Evolutionary conservation across 768 basidiomycete genomes (phyloP).

Genomic region (Glaciozyma martinii): DNA sequence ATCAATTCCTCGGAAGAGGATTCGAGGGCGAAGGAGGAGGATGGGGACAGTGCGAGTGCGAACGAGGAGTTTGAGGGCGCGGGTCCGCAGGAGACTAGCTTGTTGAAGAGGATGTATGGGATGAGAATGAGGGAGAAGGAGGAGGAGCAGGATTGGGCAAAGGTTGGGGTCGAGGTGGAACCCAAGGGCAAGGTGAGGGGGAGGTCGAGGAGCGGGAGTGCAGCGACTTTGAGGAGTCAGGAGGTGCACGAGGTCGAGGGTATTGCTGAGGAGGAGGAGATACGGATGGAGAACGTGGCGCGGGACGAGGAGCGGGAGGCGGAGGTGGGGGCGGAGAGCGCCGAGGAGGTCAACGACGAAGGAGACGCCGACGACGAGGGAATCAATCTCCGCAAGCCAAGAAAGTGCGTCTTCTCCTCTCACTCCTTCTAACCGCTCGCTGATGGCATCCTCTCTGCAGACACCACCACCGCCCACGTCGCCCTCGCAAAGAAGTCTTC

Average conservation of each 20-base stretch:
- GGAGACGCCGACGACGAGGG: conserved; percentile 5
- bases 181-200: background rate
- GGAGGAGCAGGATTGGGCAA: conserved; percentile 3
- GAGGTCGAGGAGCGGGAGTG: conserved; percentile 6
- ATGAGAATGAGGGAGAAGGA: background rate
- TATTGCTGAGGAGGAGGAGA: conserved; percentile 4
- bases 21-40: background rate
- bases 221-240: background rate
- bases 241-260: background rate
- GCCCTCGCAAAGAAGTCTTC: conserved; percentile 48
- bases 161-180: background rate
- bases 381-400: background rate
- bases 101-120: conserved; percentile 27
- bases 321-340: too few relatives aligned
- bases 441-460: background rate
- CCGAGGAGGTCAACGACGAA: background rate
- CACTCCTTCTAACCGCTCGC: background rate
- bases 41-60: background rate
- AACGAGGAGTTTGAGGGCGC: conserved; percentile 24
- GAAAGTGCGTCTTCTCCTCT: background rate
- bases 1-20: background rate
- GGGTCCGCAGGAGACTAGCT: conserved; percentile 14
- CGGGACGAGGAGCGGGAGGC: conserved; percentile 6
- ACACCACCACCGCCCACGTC: conserved; percentile 8
- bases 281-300: conserved; percentile 3